Base-by-base conservation (phyloP, 345 rosid species). In the Rhodamnia rubescens region DNA sequence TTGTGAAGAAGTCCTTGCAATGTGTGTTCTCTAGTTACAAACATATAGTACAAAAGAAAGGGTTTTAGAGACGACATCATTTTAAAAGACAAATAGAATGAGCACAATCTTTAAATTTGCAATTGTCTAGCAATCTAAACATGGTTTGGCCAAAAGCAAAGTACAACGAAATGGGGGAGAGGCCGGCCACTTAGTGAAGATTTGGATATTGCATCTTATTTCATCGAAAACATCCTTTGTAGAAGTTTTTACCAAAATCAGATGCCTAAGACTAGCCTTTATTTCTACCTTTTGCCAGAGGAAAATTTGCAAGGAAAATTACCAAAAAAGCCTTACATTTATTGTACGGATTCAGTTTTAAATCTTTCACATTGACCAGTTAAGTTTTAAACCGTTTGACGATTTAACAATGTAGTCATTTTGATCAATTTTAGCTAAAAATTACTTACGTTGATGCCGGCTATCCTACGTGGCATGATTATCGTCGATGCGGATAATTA, bases 391-490 rank as follows among this genome's bases (percentile, higher is more conserved):
- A 56, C 0, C 0, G 24, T 10, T 56, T 22, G 13, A 24, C 2
- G 26, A 56, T 56, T 10, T 24, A 12, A 1, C 59, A 10, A 56
- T 56, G 10, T 24, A 56, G 59, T 56, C 6, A 56, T 56, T 56
- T 56, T 24, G 6, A n/a, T 11, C n/a, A 55, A 22, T 55, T 55
- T 55, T 55, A 5, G 59, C 0, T 2, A 10, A 56, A 56, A 56
- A 56, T 56, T 0, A 1, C 12, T 24, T 22, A 22, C 2, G 0
- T 56, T 0, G 24, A 55, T n/a, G 10, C 10, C 20, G 0, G 27
- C 5, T 58, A 8, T 58, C 15, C n/a, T n/a, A 5, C 8, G 0
- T 58, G 8, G 0, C 16, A 58, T 1, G 1, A 7, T n/a, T 0
- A 3, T 5, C 6, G 12, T 26, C n/a, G 15, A 26, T 1, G 12